Percentiles rank a stretch among this genome's conserved stretches.
Conservation (phyloP, 179 eudicot species). For the Sideroxylon spinosum region DNA sequence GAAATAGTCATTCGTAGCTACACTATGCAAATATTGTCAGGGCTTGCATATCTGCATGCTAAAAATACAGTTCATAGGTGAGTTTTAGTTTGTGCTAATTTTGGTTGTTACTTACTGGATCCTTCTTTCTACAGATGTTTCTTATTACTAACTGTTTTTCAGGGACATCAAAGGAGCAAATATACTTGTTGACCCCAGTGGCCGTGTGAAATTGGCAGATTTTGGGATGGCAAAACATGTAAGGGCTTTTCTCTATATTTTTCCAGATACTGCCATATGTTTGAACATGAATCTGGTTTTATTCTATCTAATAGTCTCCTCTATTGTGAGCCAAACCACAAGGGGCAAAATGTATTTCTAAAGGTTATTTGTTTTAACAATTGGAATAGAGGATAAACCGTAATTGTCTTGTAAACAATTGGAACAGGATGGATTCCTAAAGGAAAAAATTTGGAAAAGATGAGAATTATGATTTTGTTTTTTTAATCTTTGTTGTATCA, state of each 20-base stretch:
- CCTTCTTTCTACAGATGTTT: neutral
- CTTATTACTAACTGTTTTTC: slow-evolving; percentile 12
- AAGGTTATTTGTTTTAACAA: too few relatives aligned
- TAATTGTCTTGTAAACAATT: neutral
- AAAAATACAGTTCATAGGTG: slow-evolving; percentile 71
- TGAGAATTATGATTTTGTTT: neutral
- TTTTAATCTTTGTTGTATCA: too few relatives aligned
- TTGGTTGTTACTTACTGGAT: neutral
- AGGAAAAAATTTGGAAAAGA: neutral
- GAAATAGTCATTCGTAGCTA: slow-evolving; percentile 68
- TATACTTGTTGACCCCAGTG: slow-evolving; percentile 70
- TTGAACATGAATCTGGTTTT: neutral
- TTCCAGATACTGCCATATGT: neutral
- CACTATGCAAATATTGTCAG: slow-evolving; percentile 63
- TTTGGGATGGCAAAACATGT: slow-evolving; percentile 89
- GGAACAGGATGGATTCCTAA: neutral
- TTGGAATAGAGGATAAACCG: too few relatives aligned
- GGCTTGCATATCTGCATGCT: slow-evolving; percentile 67
- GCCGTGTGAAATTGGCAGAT: slow-evolving; percentile 71
- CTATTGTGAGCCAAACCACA: too few relatives aligned
- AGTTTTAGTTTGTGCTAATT: slow-evolving; percentile 10
- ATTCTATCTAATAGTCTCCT: neutral
- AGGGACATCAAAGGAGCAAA: slow-evolving; percentile 85
- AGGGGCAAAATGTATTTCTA: too few relatives aligned
- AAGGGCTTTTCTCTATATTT: slow-evolving; percentile 23